phyloP scores from a whole-genome alignment of 805 yeast genomes.

The Sugiyamaella qingdaonensis region DNA sequence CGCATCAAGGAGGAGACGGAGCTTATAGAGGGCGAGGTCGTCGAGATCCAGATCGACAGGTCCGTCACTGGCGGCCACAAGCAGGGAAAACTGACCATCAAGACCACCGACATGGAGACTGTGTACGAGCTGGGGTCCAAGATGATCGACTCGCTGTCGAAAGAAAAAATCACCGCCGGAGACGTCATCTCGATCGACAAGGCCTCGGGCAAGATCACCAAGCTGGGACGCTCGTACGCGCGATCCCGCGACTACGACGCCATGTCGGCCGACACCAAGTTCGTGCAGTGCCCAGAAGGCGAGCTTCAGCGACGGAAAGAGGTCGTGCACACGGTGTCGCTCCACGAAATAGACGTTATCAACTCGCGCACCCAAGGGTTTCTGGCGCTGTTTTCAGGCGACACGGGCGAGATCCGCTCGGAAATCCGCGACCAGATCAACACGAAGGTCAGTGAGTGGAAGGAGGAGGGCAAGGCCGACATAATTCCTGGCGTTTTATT shows the following conservation, averaged over 20 bases:
- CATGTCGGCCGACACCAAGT: slow-evolving; percentile 96
- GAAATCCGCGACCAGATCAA: slow-evolving; percentile 96
- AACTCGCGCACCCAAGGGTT: slow-evolving; percentile 98
- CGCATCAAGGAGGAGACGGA: slow-evolving; percentile 96
- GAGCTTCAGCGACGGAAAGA: slow-evolving; percentile 94
- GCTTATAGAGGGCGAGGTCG: slow-evolving; percentile 97
- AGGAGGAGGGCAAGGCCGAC: slow-evolving; percentile 96
- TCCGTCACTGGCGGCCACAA: slow-evolving; percentile 96
- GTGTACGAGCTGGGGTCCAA: slow-evolving; percentile 91
- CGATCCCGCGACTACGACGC: slow-evolving; percentile 98
- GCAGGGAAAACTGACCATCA: slow-evolving; percentile 95
- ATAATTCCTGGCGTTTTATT: slow-evolving; percentile 96
- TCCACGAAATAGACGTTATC: slow-evolving; percentile 96
- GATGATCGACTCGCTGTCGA: slow-evolving; percentile 90
- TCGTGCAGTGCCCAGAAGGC: slow-evolving; percentile 98
- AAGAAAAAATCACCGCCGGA: slow-evolving; percentile 94
- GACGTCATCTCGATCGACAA: slow-evolving; percentile 95
- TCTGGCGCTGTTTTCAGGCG: slow-evolving; percentile 89
- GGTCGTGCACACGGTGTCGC: slow-evolving; percentile 95
- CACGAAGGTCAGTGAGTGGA: slow-evolving; percentile 96
- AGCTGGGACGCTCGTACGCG: slow-evolving; percentile 92
- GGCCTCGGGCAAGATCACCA: slow-evolving; percentile 89
- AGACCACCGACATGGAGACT: slow-evolving; percentile 98
- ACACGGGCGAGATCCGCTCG: slow-evolving; percentile 95
- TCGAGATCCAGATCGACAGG: slow-evolving; percentile 91